Base-by-base conservation (phyloP, 2,329 filamentous ascomycete genomes). In the Colletotrichum sp. region DNA sequence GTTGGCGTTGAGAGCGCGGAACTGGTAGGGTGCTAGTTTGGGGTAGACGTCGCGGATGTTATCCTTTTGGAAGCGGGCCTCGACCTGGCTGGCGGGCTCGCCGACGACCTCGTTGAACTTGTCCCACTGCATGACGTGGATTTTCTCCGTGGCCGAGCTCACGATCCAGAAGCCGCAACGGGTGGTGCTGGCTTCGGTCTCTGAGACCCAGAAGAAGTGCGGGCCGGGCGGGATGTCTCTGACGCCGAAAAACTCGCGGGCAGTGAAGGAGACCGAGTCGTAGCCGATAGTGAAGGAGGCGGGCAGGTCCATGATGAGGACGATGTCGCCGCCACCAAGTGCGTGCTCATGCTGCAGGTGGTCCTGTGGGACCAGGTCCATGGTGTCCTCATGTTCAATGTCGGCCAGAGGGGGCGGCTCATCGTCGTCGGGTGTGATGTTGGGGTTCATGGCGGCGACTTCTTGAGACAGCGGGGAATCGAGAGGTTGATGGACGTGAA, bases 161-260 rank as follows among this genome's bases (percentile, higher is more conserved):
- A 87, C 81, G 70, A 93, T 85, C 91, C 91, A 93, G 80, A 89
- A 91, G 7, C 90, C 92, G 70, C 85, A 89, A 5, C 91, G 87
- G 34, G 87, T 82, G 3, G 89, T 89, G 21, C 87, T 84, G 21
- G 85, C 84, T 3, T 84, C 84, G 0, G 87, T 85, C 26, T 89
- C 86, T 3, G 91, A 85, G 32, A 89, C 87, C 91, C 91, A 93
- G 73, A 93, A 84, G 74, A 93, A 89, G 80, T 93, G 92, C 16
- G 88, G 81, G 0, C 92, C 92, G 0, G 84, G 80, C 0, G 91
- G 90, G 30, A 93, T 84, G 70, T 90, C 85, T 26, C 87, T 87
- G 73, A 93, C 85, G 24, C 91, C 91, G 9, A 84, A 83, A 78
- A 92, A 90, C 26, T 86, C 82, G 55, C 82, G 83, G 7, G 85